Evolutionary conservation across 495 filamentous ascomycete species (phyloP), one percentile per base, ranked within the genome.

Genomic region (Aspergillus olivimuriae): DNA sequence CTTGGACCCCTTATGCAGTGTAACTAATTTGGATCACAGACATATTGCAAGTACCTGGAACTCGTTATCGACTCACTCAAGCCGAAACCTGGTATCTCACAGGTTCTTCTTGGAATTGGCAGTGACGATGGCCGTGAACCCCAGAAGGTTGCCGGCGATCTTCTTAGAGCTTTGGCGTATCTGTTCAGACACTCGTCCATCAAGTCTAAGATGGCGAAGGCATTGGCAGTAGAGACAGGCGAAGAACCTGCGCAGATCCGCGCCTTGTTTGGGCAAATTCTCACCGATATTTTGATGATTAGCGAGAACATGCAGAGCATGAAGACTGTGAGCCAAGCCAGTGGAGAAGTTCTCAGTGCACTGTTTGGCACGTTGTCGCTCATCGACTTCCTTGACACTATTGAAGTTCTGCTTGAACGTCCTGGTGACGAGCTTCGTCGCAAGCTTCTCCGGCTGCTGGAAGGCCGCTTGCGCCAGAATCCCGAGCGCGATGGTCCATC

Each of bases 351-450:
- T 4, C 70, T 96, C 37, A 76, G 84, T 21, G 76, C 82, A 21
- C 68, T 92, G 4, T 73, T 98, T 14, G 78, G 83, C 37, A 76
- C 94, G 12, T 70, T 95, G 34, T 88, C 89, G 3, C 86, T 85
- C 6, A 72, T 78, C 28, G 86, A 94, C 62, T 88, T 96, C 65
- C 79, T 95, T 52, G 82, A 84, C 53, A 85, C 86, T 15, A 82
- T 91, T 33, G 84, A 90, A 47, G 74, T 77, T 14, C 68, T 98
- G 23, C 76, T 95, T 16, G 75, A 83, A 42, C 77, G 81, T 14
- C 78, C 82, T 2, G 81, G 86, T 39, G 70, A 84, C 43, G 74
- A 80, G 24, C 68, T 95, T 30, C 82, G 85, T 5, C 80, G 82
- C 43, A 87, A 87, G 59, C 82, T 91, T 32, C 75, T 98, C 22